Evolutionary conservation across 495 filamentous ascomycete genomes (phyloP).

Genomic region (Annulohypoxylon stygium): DNA sequence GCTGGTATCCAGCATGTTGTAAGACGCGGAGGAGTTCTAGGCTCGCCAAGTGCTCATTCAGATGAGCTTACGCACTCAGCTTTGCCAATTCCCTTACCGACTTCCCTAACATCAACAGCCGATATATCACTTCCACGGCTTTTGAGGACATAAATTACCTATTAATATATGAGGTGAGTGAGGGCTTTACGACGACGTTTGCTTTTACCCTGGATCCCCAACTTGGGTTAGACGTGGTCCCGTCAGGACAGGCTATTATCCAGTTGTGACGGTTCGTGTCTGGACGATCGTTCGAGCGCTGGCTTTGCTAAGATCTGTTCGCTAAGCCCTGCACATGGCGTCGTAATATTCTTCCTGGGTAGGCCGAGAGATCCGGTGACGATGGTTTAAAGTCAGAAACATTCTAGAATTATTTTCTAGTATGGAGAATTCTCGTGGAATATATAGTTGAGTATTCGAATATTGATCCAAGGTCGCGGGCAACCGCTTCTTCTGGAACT

Average conservation of each 20-base stretch:
- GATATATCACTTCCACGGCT: constrained; percentile 31
- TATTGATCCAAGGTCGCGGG: constrained; percentile 7
- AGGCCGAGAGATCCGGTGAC: neutral
- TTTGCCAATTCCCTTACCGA: neutral
- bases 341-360: constrained; percentile 33
- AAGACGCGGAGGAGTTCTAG: constrained; percentile 8
- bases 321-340: constrained; percentile 17
- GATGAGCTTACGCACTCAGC: neutral
- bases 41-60: constrained; percentile 1
- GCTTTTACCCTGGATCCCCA: constrained; percentile 47
- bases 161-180: constrained; percentile 42
- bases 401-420: constrained; percentile 31
- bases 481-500: constrained; percentile 2
- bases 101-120: constrained; percentile 35
- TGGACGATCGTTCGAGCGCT: constrained; percentile 37
- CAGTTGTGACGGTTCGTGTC: constrained; percentile 38
- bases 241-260: constrained; percentile 46
- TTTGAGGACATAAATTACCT: constrained; percentile 40
- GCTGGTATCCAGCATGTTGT: neutral
- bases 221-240: constrained; percentile 38
- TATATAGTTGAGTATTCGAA: constrained; percentile 2
- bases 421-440: constrained; percentile 12
- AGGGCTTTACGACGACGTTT: constrained; percentile 24
- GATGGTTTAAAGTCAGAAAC: constrained; percentile 26
- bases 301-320: constrained; percentile 24